Base-by-base conservation (phyloP, 257 asterid species). In the Solanum microdontum region DNA sequence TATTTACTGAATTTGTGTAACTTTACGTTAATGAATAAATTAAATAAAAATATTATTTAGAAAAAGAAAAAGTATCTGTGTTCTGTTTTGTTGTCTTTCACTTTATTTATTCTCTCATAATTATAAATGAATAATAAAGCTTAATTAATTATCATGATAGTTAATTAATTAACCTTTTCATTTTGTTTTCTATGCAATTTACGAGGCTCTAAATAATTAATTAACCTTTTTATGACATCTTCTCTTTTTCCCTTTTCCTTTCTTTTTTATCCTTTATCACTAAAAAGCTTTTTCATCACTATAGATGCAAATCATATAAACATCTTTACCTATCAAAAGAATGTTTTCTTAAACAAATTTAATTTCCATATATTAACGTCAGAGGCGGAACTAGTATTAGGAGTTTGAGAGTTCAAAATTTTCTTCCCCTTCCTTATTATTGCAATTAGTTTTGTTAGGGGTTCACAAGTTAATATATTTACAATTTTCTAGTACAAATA, bases 161-260 rank as follows among this genome's bases (percentile, higher is more conserved):
- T 66, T 26, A 89, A 89, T 68, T 64, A 34, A 73, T 19, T 34
- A 23, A 70, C 51, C 40, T 36, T 84, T 91, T 90, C 85, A 86
- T 88, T 86, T 79, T 86, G 87, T 86, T 86, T 86, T 92, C 77
- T 87, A 34, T 80, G 11, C 69, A 80, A 80, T 82, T 82, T 82
- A 82, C 85, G 85, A 80, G 40, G 91, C 40, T 89, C 85, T 19
- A n/a, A n/a, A n/a, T 51, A 51, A 15, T 51, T 70, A 70, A 70
- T 86, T 87, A 89, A 88, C 87, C 91, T 89, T 92, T 90, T 91
- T 70, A 87, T 91, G 92, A 73, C 88, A 80, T 84, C 89, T 88
- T 34, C 89, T 88, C 76, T 88, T 87, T 90, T 69, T 82, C 37
- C n/a, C 69, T 69, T 72, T 37, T 26, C 58, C 48, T 70, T 87